These are phyloP conservation scores for Mayamaea pseudoterrestris DNA, from an alignment of 108 stramenopile genomes.

Conservation along the genomic window DNA sequence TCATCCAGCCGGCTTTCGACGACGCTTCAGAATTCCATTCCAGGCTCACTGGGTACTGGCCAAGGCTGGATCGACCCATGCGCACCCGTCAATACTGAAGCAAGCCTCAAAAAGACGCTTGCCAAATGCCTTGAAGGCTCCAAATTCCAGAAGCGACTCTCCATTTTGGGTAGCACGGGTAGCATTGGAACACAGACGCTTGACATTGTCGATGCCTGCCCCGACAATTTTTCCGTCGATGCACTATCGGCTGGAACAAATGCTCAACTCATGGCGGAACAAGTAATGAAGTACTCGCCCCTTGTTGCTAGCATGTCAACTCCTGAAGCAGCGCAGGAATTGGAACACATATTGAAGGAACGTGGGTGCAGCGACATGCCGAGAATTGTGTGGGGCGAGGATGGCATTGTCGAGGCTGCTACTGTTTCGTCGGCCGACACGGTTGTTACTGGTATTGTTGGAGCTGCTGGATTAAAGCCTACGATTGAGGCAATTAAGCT, in stretches of 20 bases:
- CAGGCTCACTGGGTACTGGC: constrained; percentile 60
- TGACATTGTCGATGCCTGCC: constrained; percentile 88
- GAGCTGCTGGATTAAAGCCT: constrained; percentile 87
- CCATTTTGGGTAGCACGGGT: constrained; percentile 85
- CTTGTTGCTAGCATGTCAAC: constrained; percentile 57
- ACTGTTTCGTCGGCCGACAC: constrained; percentile 70
- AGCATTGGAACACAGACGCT: constrained; percentile 95
- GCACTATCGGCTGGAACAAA: constrained; percentile 84
- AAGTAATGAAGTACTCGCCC: constrained; percentile 80
- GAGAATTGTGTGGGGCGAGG: constrained; percentile 62
- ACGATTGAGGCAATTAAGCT: constrained; percentile 92
- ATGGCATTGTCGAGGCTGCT: constrained; percentile 74
- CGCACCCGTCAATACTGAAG: constrained; percentile 65
- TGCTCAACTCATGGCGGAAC: constrained; percentile 80
- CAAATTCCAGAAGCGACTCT: constrained; percentile 71
- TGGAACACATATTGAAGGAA: constrained; percentile 32
- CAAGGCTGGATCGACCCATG: constrained; percentile 70
- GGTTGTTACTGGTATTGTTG: constrained; percentile 94
- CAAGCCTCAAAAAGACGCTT: constrained; percentile 55
- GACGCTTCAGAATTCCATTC: not conserved
- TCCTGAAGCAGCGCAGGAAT: constrained; percentile 46
- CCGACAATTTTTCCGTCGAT: constrained; percentile 87
- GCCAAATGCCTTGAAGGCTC: constrained; percentile 61
- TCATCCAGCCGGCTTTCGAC: not conserved
- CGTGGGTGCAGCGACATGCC: constrained; percentile 51